A percentile compares a stretch with the other conserved stretches of the same genome.
phyloP scores from a whole-genome alignment of 1,139 yeast species.

The Candida neerlandica region DNA sequence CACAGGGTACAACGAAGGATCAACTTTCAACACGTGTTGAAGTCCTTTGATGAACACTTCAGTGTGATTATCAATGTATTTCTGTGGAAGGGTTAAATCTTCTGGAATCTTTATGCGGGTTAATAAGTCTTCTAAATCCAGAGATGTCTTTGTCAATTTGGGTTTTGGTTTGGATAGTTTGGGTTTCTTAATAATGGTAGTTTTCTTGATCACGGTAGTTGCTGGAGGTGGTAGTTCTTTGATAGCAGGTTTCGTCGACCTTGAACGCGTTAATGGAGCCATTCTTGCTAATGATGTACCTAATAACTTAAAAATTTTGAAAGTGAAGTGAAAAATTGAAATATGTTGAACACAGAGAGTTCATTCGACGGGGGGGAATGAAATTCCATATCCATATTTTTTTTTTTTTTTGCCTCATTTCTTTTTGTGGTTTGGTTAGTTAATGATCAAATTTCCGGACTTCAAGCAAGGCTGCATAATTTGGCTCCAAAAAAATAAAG shows the following conservation, averaged over 20 bases:
- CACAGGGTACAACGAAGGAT: conserved; percentile 44
- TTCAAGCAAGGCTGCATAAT: background rate
- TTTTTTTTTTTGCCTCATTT: too few species aligned
- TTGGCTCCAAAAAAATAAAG: background rate
- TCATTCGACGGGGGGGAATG: background rate
- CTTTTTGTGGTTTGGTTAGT: too few species aligned
- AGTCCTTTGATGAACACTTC: conserved; percentile 48
- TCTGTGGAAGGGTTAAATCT: conserved; percentile 38
- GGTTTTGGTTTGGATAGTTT: conserved; percentile 9
- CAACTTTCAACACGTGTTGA: conserved; percentile 39
- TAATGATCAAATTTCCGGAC: background rate
- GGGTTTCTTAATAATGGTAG: conserved; percentile 3
- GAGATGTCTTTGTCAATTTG: conserved; percentile 9
- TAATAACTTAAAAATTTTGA: background rate
- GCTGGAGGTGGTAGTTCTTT: background rate
- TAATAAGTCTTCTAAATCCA: conserved; percentile 32
- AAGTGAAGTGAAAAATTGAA: background rate
- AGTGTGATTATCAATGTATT: conserved; percentile 44
- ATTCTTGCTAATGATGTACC: background rate
- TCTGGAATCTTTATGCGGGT: conserved; percentile 28
- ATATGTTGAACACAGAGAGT: background rate
- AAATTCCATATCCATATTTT: too few species aligned
- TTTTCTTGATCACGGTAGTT: background rate
- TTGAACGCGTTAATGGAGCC: conserved; percentile 3
- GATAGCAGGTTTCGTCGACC: background rate